Percentiles rank a stretch among this genome's conserved stretches.
These are phyloP conservation scores for Colletotrichum liriopes DNA, from an alignment of 2,329 filamentous ascomycete genomes.

Conservation along the genomic window DNA sequence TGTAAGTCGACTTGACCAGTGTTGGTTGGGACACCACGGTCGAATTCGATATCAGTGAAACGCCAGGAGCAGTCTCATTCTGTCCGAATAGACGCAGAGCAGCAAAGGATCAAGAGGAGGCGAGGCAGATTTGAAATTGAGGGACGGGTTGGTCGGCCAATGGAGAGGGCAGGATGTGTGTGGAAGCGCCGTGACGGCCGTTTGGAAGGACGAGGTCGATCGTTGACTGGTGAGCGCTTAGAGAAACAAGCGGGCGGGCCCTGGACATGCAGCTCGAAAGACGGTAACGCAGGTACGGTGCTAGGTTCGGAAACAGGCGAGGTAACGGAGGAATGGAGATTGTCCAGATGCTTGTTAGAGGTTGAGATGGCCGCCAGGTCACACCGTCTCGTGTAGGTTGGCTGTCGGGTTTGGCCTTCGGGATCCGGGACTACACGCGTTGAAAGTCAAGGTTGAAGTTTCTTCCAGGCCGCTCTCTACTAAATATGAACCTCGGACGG, in stretches of 20 bases:
- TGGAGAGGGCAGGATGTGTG: slow-evolving; percentile 42
- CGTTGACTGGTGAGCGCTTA: slow-evolving; percentile 53
- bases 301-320: slow-evolving; percentile 29
- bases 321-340: slow-evolving; percentile 39
- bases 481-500: slow-evolving; percentile 43
- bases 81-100: slow-evolving; percentile 51
- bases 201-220: slow-evolving; percentile 40
- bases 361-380: slow-evolving; percentile 39
- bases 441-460: slow-evolving; percentile 18
- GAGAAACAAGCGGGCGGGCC: slow-evolving; percentile 42
- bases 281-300: slow-evolving; percentile 40
- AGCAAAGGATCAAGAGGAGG: slow-evolving; percentile 16
- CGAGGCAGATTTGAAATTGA: slow-evolving; percentile 46
- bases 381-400: slow-evolving; percentile 27
- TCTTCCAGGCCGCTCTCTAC: slow-evolving; percentile 33
- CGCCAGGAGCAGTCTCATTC: slow-evolving; percentile 42
- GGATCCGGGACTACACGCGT: background rate
- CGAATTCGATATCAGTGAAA: slow-evolving; percentile 41
- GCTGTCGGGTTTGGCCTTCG: slow-evolving; percentile 17
- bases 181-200: slow-evolving; percentile 52
- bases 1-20: slow-evolving; percentile 40
- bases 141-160: slow-evolving; percentile 48
- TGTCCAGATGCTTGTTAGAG: slow-evolving; percentile 31
- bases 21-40: slow-evolving; percentile 34
- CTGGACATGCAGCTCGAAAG: slow-evolving; percentile 16